Evolutionary conservation across 768 basidiomycete species (phyloP).

Genomic region (Pleurotus pulmonarius): DNA sequence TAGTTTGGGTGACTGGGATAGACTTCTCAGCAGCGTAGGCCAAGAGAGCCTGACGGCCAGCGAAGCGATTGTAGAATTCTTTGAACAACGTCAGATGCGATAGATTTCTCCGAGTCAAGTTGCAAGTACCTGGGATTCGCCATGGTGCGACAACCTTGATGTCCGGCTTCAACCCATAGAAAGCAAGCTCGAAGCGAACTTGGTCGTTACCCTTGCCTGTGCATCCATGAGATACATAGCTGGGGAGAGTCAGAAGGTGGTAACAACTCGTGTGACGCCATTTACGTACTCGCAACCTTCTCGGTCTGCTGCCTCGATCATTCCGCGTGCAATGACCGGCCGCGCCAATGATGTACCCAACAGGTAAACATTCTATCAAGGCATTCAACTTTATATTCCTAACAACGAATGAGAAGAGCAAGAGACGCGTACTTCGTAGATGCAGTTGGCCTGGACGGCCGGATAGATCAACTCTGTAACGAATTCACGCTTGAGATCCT

Average conservation of each 20-base stretch:
- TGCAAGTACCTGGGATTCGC: constrained; percentile 77
- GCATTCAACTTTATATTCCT: background rate
- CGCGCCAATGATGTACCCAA: constrained; percentile 97
- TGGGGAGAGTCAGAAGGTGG: constrained; percentile 21
- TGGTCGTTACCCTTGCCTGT: constrained; percentile 99
- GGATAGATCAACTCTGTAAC: constrained; percentile 96
- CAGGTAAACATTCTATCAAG: constrained; percentile 82
- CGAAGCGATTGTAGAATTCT: constrained; percentile 98
- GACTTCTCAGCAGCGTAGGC: constrained; percentile 82
- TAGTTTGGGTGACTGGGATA: constrained; percentile 93
- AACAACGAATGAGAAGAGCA: background rate
- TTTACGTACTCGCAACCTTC: constrained; percentile 91
- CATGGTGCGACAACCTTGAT: constrained; percentile 99
- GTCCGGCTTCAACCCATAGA: constrained; percentile 96
- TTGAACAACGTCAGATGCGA: background rate
- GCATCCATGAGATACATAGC: constrained; percentile 97
- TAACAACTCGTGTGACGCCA: background rate
- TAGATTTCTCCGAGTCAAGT: background rate
- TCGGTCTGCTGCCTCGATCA: constrained; percentile 88
- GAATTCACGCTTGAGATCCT: constrained; percentile 96
- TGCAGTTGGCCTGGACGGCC: constrained; percentile 96
- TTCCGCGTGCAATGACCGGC: constrained; percentile 97
- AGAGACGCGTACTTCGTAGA: constrained; percentile 80
- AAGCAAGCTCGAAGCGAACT: constrained; percentile 98
- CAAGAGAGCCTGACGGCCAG: constrained; percentile 91